These are phyloP conservation scores for Paramecium caudatum DNA, from an alignment of 73 alveolate genomes.

Conservation along the genomic window DNA sequence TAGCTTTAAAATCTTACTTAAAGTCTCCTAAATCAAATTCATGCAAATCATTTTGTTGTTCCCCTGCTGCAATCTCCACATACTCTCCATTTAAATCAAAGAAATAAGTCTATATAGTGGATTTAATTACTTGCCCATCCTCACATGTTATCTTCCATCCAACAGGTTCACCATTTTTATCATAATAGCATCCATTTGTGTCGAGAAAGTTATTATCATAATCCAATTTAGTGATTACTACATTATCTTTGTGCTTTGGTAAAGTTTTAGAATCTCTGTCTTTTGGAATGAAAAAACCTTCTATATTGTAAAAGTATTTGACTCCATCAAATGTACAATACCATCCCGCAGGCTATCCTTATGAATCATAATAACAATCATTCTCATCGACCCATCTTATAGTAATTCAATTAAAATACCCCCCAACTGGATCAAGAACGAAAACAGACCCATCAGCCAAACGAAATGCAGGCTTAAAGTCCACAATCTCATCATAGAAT, in stretches of 20 bases:
- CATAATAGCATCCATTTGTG: constrained; percentile 37
- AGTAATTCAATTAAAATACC: constrained; percentile 26
- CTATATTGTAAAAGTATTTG: neutral
- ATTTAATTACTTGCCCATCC: constrained; percentile 1
- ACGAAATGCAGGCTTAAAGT: neutral
- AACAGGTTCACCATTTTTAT: neutral
- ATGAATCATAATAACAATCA: constrained; percentile 1
- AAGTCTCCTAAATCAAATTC: constrained; percentile 43
- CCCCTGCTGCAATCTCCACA: neutral
- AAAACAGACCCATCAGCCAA: constrained; percentile 22
- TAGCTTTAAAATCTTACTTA: neutral
- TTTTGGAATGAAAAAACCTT: neutral
- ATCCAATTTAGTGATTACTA: neutral
- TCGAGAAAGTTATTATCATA: neutral
- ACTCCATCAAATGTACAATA: neutral
- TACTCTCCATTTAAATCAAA: constrained; percentile 46
- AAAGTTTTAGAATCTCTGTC: neutral
- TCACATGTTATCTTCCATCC: constrained; percentile 32
- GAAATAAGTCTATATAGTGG: neutral
- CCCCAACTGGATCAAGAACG: neutral
- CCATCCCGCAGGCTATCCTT: constrained; percentile 39
- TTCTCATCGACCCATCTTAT: constrained; percentile 59
- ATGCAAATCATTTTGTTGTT: neutral
- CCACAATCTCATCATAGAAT: neutral
- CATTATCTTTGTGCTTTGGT: neutral